phyloP scores from a whole-genome alignment of 805 yeast genomes.

The Candida saitoana region DNA sequence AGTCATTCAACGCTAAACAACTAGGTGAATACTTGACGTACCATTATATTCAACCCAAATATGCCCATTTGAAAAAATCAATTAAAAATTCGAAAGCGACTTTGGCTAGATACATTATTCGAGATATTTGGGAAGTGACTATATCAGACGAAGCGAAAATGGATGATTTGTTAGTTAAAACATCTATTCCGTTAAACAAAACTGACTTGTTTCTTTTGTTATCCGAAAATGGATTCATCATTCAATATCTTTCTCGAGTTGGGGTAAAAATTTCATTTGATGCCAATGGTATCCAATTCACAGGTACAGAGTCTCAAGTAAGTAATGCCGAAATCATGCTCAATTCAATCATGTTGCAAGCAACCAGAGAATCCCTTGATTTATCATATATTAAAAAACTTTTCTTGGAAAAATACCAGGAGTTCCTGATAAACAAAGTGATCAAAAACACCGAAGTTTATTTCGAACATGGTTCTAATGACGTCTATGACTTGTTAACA shows the following conservation, averaged over 20 bases:
- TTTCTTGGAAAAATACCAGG: constrained; percentile 20
- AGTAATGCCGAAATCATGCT: constrained; percentile 43
- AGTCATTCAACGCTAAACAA: constrained; percentile 15
- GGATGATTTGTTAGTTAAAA: constrained; percentile 30
- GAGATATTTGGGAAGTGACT: constrained; percentile 30
- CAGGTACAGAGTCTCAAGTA: constrained; percentile 40
- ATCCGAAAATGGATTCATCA: constrained; percentile 34
- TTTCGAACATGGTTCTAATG: constrained; percentile 24
- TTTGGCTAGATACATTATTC: constrained; percentile 25
- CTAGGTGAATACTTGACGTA: constrained; percentile 9
- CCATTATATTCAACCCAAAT: constrained; percentile 4
- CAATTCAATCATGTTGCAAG: constrained; percentile 20
- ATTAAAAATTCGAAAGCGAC: constrained; percentile 11
- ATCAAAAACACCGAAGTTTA: constrained; percentile 31
- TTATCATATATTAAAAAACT: constrained; percentile 1
- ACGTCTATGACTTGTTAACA: constrained; percentile 29
- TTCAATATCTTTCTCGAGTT: constrained; percentile 36
- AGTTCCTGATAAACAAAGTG: constrained; percentile 21
- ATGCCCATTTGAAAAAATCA: not conserved
- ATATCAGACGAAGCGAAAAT: constrained; percentile 18
- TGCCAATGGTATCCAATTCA: constrained; percentile 29
- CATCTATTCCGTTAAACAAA: constrained; percentile 27
- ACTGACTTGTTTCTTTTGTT: constrained; percentile 40
- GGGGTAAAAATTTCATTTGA: constrained; percentile 39
- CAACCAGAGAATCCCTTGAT: constrained; percentile 3